Base-by-base conservation (phyloP, 768 basidiomycete species). In the Boletus rubropictus region DNA sequence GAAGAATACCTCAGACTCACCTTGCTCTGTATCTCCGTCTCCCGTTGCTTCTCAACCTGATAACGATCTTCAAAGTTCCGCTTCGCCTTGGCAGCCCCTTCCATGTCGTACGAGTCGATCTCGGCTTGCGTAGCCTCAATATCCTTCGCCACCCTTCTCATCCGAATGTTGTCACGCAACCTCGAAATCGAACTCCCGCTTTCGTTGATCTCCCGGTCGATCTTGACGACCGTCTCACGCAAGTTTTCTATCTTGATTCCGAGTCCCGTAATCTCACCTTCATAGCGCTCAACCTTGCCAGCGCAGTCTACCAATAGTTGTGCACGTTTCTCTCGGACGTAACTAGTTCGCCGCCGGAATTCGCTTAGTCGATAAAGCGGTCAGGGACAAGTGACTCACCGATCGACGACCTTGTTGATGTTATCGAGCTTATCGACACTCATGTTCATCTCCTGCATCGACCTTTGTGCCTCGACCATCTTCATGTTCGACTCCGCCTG, bases 51-150 rank as follows among this genome's bases (percentile, higher is more conserved):
- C 57, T 83, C 84, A 2, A 73, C 68, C 24, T 74, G 73, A 68
- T 86, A 98, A 58, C 84, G 80, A 42, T 83, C 80, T 45, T 94
- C 81, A 65, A 95, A 99, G 48, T 82, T 86, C 48, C 85, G 77
- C 63, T 82, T 81, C 18, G 90, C 88, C 61, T 81, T 87, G 17
- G 84, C 86, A 17, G 91, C 89, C 51, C 81, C 82, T 54, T 94
- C 91, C 69, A 97, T 78, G 65, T 97, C 89, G 49, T 80, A 75
- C 6, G 72, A 69, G 38, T 83, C 82, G 45, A 96, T 86, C 64
- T 92, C 76, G 10, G 70, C 72, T 59, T 89, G 80, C 7, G 83
- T 81, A 1, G 72, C 71, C 24, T 70, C 71, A 24, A 96, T 86
- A 44, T 89, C 80, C 38, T 73, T 71, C 46, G 75, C 72, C 20